Base-by-base conservation (phyloP, 352 stramenopile species). In the Phytophthora pseudosyringae region DNA sequence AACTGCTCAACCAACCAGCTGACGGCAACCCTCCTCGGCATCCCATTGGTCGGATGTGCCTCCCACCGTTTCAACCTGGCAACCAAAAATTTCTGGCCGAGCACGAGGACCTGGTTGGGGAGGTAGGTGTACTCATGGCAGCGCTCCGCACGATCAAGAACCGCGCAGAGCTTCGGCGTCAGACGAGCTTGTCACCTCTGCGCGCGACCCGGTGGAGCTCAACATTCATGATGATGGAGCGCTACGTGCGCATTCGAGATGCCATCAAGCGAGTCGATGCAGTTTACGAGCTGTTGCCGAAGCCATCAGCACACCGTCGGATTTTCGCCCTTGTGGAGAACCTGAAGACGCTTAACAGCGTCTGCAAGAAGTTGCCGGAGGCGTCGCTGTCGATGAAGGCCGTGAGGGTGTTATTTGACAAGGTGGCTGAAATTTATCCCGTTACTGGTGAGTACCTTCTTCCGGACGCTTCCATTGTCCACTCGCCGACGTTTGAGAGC, bases 41-140 rank as follows among this genome's bases (percentile, higher is more conserved):
- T 36, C n/a, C 33, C 35, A 38, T 43, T 55, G 56, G 35, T 56
- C 1, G 56, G 33, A 15, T 64, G 56, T 6, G 44, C 28, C 7
- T 50, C n/a, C 4, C 56, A 56, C 18, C 56, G 25, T 12, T 56
- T 64, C 16, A 64, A 56, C 16, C 10, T 64, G 15, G 44, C 45
- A 12, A 33, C 35, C 16, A 38, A 48, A 32, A 40, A 1, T 18
- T 26, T 18, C 16, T 61, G 18, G 43, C 2, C 5, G 9, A 52
- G 11, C 43, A 62, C 43, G 32, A 62, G 1, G 21, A 39, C 21
- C 32, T 49, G 1, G 33, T 48, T 5, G 44, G 3, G 12, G 15
- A 31, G 1, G 33, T 54, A 7, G 29, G 3, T 18, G 33, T 10
- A 13, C 33, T 62, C 3, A 41, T 39, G 43, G 8, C 12, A 6